These are phyloP conservation scores for Cenchrus purpureus DNA, from an alignment of 176 grass and related monocot species.

Conservation along the genomic window DNA sequence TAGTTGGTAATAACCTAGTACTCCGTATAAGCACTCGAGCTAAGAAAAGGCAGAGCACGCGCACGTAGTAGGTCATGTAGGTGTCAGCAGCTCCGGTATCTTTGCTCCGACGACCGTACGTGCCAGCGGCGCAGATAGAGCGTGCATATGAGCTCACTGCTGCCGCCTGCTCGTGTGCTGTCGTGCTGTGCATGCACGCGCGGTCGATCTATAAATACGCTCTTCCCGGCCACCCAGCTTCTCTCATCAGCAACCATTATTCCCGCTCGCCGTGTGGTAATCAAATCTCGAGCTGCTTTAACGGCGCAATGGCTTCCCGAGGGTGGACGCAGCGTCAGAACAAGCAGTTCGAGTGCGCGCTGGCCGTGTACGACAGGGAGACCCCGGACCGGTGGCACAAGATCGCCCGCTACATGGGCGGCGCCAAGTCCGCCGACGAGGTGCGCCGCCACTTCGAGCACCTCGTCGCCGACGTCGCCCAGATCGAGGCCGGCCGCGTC, in stretches of 20 bases:
- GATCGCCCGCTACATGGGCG: constrained; percentile 63
- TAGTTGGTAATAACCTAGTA: too few relatives aligned
- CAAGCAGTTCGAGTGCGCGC: constrained; percentile 73
- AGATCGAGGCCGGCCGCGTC: constrained; percentile 62
- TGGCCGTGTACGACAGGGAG: constrained; percentile 71
- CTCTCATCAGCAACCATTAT: background rate
- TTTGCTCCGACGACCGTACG: constrained; percentile 21
- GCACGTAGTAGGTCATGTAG: background rate
- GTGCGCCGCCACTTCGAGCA: constrained; percentile 70
- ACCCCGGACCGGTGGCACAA: constrained; percentile 75
- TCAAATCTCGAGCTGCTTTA: too few relatives aligned
- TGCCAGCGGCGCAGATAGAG: background rate
- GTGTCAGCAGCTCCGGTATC: background rate
- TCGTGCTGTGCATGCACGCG: too few relatives aligned
- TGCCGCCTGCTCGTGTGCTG: too few relatives aligned
- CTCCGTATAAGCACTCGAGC: too few relatives aligned
- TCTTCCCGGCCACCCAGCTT: background rate
- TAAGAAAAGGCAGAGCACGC: too few relatives aligned
- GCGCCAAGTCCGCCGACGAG: constrained; percentile 64
- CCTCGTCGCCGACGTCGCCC: constrained; percentile 58
- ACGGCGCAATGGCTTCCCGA: constrained; percentile 21
- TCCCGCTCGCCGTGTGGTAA: background rate
- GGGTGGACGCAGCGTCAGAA: constrained; percentile 74
- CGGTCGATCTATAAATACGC: too few relatives aligned
- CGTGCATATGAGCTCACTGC: background rate